Evolutionary conservation across 2,329 filamentous ascomycete species (phyloP).

Genomic region (Fulvia fulva): DNA sequence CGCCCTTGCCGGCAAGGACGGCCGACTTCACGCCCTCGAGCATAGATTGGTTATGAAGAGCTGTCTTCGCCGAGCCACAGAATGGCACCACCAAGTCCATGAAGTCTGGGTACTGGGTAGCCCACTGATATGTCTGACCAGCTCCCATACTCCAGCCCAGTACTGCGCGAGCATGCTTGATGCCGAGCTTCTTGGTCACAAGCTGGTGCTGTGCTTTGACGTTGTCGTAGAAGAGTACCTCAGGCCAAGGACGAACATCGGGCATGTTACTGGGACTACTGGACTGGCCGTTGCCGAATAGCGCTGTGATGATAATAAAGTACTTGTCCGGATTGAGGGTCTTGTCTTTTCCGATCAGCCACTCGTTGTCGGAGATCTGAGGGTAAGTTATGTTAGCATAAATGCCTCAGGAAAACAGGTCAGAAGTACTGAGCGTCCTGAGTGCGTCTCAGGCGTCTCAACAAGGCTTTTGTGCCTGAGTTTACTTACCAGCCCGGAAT

Average conservation of each 20-base stretch:
- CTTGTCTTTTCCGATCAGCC: constrained; percentile 65
- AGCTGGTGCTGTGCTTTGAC: constrained; percentile 63
- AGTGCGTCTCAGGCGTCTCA: too few relatives aligned
- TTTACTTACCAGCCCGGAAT: constrained; percentile 49
- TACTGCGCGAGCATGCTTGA: constrained; percentile 59
- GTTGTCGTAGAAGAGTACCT: constrained; percentile 64
- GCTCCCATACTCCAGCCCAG: constrained; percentile 70
- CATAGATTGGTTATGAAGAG: constrained; percentile 65
- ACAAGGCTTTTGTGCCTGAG: too few relatives aligned
- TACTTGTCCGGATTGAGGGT: constrained; percentile 61
- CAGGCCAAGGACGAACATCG: constrained; percentile 55
- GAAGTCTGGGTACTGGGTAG: constrained; percentile 47
- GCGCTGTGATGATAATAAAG: constrained; percentile 64
- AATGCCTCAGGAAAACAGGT: too few relatives aligned
- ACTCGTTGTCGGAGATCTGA: constrained; percentile 71
- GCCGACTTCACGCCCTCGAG: constrained; percentile 61
- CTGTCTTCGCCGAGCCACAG: constrained; percentile 62
- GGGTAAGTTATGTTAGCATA: too few relatives aligned
- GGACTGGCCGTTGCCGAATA: constrained; percentile 67
- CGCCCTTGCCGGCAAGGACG: constrained; percentile 55
- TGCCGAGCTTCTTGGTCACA: constrained; percentile 59
- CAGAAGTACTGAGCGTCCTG: too few relatives aligned
- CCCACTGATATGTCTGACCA: constrained; percentile 51
- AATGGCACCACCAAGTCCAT: constrained; percentile 64
- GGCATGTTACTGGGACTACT: constrained; percentile 60